Evolutionary conservation across 139 green algal species (phyloP).

Genomic region (Parachlorella kessleri): DNA sequence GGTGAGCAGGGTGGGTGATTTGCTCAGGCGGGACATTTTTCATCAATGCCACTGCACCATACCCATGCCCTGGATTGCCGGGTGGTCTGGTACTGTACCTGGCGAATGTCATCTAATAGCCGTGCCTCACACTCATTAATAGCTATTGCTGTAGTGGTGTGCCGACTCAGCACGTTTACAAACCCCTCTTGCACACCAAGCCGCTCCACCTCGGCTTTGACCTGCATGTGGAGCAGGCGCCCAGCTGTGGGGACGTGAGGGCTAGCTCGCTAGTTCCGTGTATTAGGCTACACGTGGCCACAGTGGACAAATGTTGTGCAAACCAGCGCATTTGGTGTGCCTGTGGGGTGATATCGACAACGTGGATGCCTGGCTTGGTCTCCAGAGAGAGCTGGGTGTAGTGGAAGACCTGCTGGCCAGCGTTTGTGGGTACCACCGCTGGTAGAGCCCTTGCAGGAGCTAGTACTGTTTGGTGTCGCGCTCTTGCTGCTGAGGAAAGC

Average conservation of each 20-base stretch:
- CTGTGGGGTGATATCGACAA: slow-evolving; percentile 62
- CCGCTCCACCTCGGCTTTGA: slow-evolving; percentile 45
- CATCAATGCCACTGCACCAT: too few species aligned
- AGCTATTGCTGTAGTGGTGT: slow-evolving; percentile 71
- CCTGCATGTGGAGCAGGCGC: slow-evolving; percentile 13
- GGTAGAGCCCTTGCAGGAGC: too few species aligned
- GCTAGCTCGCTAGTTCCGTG: not conserved
- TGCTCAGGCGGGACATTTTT: too few species aligned
- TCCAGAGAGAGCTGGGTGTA: slow-evolving; percentile 48
- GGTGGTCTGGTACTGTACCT: slow-evolving; percentile 45
- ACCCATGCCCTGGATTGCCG: too few species aligned
- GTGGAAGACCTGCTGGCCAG: too few species aligned
- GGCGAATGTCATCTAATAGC: slow-evolving; percentile 79
- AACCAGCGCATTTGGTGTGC: too few species aligned
- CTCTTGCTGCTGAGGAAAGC: too few species aligned
- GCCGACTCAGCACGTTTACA: slow-evolving; percentile 68
- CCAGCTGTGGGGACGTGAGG: not conserved
- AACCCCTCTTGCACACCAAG: slow-evolving; percentile 54
- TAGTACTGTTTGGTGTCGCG: too few species aligned
- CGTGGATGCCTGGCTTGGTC: slow-evolving; percentile 48
- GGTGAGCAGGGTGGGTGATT: too few species aligned
- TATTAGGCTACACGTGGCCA: too few species aligned
- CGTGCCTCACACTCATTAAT: slow-evolving; percentile 82
- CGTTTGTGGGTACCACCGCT: too few species aligned
- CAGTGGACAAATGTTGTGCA: too few species aligned